Base-by-base conservation (phyloP, 257 asterid species). In the Parsonsia alboflavescens region DNA sequence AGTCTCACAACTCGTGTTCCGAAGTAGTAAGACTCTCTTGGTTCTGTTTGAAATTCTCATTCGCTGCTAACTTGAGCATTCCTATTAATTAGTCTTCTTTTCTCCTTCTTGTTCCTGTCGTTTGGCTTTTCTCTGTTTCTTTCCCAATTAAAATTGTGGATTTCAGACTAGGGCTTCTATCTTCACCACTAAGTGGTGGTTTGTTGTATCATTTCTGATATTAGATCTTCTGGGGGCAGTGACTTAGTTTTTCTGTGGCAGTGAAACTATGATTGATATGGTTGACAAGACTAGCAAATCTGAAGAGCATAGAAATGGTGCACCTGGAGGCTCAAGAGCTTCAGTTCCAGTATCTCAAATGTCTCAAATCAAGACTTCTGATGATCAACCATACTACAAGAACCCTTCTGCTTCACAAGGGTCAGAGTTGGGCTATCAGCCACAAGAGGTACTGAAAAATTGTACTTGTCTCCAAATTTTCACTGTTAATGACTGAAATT, bases 401-500 rank as follows among this genome's bases (percentile, higher is more conserved):
- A 13, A 53, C 50, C n/a, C 75, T 77, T 79, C 85, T 48, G 56
- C 67, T 33, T 77, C 87, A 10, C 86, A 56, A 75, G 87, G 80
- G 62, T 79, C 77, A 73, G 73, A 81, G 71, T 65, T 65, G 75
- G 84, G 82, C 74, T 79, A 84, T 70, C 80, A 84, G 36, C 80
- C 79, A 76, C 77, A 83, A 67, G 65, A 74, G 77, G 75, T 78
- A 46, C 85, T 83, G 67, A 82, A 79, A 52, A 79, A 44, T 77
- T 88, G 0, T 63, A 76, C 91, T n/a, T 84, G 46, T 76, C 79
- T 73, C 73, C 75, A 56, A 82, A 81, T 58, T 78, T 87, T 45
- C 82, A 73, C n/a, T 75, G 76, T 19, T 66, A 88, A 89, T 90
- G 74, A 80, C 89, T 81, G 39, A 33, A 22, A 36, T 26, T 28